Conservation (phyloP, 495 filamentous ascomycete genomes). For the Penicillium mononematosum region DNA sequence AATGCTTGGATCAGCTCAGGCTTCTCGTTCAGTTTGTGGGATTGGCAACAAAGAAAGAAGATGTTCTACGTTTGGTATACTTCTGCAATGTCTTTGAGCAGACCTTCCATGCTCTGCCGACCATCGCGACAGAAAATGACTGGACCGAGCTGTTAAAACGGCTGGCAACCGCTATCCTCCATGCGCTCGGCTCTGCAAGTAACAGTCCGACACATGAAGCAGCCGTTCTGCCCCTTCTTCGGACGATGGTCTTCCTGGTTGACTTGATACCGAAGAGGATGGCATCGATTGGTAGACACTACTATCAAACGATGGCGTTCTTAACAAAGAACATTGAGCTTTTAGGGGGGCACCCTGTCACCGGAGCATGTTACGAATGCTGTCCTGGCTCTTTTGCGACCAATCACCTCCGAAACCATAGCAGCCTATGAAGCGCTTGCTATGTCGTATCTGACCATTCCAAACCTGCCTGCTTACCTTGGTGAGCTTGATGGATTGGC, state of each 20-base stretch:
- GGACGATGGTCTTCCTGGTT: conserved; percentile 39
- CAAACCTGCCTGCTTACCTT: conserved; percentile 41
- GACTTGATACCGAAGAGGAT: conserved; percentile 49
- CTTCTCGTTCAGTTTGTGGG: conserved; percentile 52
- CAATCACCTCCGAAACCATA: conserved; percentile 47
- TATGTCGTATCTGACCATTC: conserved; percentile 51
- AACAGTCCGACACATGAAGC: conserved; percentile 19
- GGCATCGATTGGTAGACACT: conserved; percentile 42
- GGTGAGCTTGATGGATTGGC: conserved; percentile 49
- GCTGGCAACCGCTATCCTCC: conserved; percentile 46
- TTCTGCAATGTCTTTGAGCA: conserved; percentile 46
- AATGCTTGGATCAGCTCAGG: conserved; percentile 48
- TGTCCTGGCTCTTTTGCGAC: conserved; percentile 50
- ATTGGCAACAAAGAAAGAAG: conserved; percentile 32
- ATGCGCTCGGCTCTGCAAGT: conserved; percentile 37
- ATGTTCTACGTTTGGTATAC: conserved; percentile 43
- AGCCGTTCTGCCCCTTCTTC: conserved; percentile 38
- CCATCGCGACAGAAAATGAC: conserved; percentile 43
- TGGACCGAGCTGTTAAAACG: conserved; percentile 50
- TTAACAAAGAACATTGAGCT: conserved; percentile 35
- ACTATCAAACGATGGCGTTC: conserved; percentile 46
- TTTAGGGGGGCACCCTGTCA: conserved; percentile 23
- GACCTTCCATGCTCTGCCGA: conserved; percentile 38
- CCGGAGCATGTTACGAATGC: conserved; percentile 30
- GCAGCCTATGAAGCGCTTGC: conserved; percentile 60